Conservation (phyloP, 139 green algal genomes). For the Trebouxia sp. region DNA sequence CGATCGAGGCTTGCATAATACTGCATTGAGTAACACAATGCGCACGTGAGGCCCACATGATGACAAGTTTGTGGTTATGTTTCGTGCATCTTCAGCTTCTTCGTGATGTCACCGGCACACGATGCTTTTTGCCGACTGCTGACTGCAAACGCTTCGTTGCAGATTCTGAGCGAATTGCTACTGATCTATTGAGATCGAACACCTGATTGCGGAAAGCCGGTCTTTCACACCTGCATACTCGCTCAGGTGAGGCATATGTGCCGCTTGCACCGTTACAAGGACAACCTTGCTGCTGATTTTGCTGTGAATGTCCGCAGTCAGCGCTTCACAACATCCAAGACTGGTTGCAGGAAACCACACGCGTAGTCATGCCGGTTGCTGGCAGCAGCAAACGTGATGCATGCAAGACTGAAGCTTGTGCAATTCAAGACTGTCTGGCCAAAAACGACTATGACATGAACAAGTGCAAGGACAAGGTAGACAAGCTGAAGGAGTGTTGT, state of each 20-base stretch:
- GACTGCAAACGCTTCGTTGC: too few species aligned
- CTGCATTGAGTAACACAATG: too few species aligned
- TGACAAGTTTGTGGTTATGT: too few species aligned
- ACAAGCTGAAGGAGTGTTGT: slow-evolving; percentile 23
- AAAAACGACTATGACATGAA: slow-evolving; percentile 24
- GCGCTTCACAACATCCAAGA: slow-evolving; percentile 11
- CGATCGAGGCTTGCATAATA: too few species aligned
- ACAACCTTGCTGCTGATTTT: background rate
- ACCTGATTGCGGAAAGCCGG: too few species aligned
- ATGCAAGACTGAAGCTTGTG: slow-evolving; percentile 25
- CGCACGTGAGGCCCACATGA: too few species aligned
- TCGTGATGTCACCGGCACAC: too few species aligned
- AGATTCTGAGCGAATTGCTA: too few species aligned
- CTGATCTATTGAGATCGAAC: too few species aligned
- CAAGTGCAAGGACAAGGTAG: slow-evolving; percentile 24
- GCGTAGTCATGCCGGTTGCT: background rate
- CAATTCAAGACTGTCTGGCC: slow-evolving; percentile 21
- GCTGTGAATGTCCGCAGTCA: background rate
- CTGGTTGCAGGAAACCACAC: background rate
- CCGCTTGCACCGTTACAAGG: background rate
- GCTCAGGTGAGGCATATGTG: too few species aligned
- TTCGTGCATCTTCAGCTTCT: too few species aligned
- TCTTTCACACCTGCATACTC: too few species aligned
- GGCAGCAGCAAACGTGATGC: background rate
- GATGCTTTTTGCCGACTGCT: background rate